phyloP scores from a whole-genome alignment of 2,329 filamentous ascomycete species.

The Venturia effusa region DNA sequence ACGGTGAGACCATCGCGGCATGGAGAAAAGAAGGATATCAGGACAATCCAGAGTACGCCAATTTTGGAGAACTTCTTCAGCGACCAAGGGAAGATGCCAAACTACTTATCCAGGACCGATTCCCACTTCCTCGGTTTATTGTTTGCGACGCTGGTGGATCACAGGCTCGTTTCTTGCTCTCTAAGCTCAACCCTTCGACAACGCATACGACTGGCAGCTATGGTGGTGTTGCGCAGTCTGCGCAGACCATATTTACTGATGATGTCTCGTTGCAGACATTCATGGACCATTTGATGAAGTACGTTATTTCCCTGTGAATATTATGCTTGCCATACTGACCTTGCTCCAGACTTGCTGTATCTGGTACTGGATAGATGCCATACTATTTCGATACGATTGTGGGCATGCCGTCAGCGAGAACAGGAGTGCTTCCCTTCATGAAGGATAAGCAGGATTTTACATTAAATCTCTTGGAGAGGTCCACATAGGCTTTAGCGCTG shows the following conservation, averaged over 20 bases:
- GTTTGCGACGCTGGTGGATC: conserved; percentile 98
- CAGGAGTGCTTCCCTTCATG: neutral
- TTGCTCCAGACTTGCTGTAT: conserved; percentile 9
- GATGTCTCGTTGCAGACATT: conserved; percentile 97
- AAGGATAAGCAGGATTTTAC: neutral
- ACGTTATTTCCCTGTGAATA: conserved; percentile 28
- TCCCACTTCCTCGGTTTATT: conserved; percentile 96
- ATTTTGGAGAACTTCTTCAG: conserved; percentile 78
- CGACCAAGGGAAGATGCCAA: conserved; percentile 94
- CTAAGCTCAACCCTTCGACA: conserved; percentile 94
- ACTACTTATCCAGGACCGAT: conserved; percentile 84
- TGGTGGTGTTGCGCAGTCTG: conserved; percentile 77
- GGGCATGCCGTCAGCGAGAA: neutral
- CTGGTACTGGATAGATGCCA: conserved; percentile 8
- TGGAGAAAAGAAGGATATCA: conserved; percentile 98
- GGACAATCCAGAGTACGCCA: conserved; percentile 95
- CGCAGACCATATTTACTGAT: conserved; percentile 98
- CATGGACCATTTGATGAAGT: conserved; percentile 99
- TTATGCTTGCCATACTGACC: neutral
- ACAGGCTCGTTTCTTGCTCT: conserved; percentile 90
- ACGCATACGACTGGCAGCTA: conserved; percentile 92
- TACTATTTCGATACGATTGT: neutral
- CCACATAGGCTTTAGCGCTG: neutral
- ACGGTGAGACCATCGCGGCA: conserved; percentile 93
- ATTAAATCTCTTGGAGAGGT: neutral